Conservation (phyloP, 2,329 filamentous ascomycete genomes). For the Malbranchea zuffiana region DNA sequence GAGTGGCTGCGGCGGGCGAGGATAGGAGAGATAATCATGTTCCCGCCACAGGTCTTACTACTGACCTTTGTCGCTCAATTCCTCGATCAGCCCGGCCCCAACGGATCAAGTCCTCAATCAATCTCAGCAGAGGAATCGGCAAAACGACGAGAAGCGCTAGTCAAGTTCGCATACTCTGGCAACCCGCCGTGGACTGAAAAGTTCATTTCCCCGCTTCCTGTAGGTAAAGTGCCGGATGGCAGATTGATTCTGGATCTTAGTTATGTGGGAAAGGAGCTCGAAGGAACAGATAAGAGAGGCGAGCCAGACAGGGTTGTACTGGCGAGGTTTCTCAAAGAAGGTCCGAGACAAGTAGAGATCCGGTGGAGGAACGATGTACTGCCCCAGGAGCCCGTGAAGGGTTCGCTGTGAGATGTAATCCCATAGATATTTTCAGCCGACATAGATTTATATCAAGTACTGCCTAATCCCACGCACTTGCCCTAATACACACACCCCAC, state of each 20-base stretch:
- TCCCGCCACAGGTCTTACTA: constrained; percentile 71
- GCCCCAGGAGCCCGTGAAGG: constrained; percentile 24
- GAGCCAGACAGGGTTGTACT: constrained; percentile 46
- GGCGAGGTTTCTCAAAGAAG: constrained; percentile 46
- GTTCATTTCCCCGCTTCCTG: constrained; percentile 35
- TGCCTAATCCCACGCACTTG: constrained; percentile 4
- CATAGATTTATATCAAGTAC: not conserved
- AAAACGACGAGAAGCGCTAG: constrained; percentile 33
- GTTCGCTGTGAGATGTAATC: constrained; percentile 20
- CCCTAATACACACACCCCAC: constrained; percentile 1
- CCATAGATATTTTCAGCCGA: not conserved
- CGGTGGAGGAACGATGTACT: constrained; percentile 39
- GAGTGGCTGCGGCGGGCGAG: constrained; percentile 58
- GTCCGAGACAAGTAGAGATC: constrained; percentile 46
- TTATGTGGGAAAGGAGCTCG: constrained; percentile 45
- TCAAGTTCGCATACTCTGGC: constrained; percentile 39
- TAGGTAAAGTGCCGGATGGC: constrained; percentile 35
- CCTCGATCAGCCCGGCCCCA: constrained; percentile 31
- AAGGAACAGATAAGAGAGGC: constrained; percentile 39
- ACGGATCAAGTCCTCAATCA: constrained; percentile 8
- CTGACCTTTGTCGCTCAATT: constrained; percentile 42
- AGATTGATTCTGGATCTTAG: constrained; percentile 44
- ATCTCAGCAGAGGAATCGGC: constrained; percentile 21
- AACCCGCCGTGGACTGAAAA: constrained; percentile 38
- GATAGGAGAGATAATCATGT: constrained; percentile 63